Base-by-base conservation (phyloP, 495 filamentous ascomycete species). In the Aspergillus hancockii region DNA sequence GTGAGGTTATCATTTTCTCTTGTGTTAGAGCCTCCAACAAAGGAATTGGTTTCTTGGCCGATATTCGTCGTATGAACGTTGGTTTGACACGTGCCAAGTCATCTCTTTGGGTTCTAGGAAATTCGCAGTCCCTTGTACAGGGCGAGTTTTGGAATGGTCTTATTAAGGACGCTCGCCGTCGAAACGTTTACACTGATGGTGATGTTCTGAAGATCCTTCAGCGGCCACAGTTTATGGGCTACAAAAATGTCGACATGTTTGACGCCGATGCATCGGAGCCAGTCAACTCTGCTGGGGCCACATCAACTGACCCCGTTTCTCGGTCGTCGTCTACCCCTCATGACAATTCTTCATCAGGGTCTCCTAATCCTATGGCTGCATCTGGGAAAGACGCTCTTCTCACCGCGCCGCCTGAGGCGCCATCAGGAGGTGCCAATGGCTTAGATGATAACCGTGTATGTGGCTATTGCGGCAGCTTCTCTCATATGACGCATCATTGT, bases 1-100 rank as follows among this genome's bases (percentile, higher is more conserved):
- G 90, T 68, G 94, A 98, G 71, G 86, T 98, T 60, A 97, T 98
- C 67, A 97, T 98, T 58, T 98, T 98, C 77, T 98, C 95, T 51
- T 98, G 94, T 71, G 94, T 98, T 32, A 86, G 94, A 73, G 92
- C 94, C 32, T 93, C 90, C 16, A 89, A 86, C 30, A 91, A 92
- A 30, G 91, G 95, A 65, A 96, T 98, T 67, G 94, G 94, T 81
- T 98, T 98, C 84, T 87, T 98, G 81, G 87, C 89, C 46, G 94
- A 98, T 75, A 96, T 98, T 67, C 87, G 94, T 52, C 94, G 94
- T 84, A 98, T 98, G 94, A 98, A 98, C 75, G 94, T 98, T 67
- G 94, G 94, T 76, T 78, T 98, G 45, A 98, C 94, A 8, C 86
- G 94, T 79, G 95, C 94, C 12, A 97, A 96, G 67, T 95, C 90